Conservation (phyloP, 768 basidiomycete genomes). For the Floccularia luteovirens region DNA sequence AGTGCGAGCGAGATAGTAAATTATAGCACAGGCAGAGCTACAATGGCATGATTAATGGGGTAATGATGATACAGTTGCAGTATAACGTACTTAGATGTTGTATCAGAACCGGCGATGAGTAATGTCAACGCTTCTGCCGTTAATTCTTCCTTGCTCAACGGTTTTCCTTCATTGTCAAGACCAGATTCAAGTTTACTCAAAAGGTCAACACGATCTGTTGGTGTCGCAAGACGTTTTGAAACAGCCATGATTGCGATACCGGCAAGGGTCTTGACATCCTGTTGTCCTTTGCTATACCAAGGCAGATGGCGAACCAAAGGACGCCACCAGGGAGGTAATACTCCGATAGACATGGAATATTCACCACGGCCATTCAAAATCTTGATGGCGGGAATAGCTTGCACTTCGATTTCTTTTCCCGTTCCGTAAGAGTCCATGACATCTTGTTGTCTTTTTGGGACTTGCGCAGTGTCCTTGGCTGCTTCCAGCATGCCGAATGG, state of each 20-base stretch:
- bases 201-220: constrained; percentile 72
- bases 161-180: constrained; percentile 72
- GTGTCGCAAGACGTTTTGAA: constrained; percentile 60
- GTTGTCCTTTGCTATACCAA: constrained; percentile 66
- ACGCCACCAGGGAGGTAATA: constrained; percentile 64
- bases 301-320: constrained; percentile 59
- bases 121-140: constrained; percentile 86
- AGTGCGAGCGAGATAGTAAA: constrained; percentile 73
- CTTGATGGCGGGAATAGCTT: constrained; percentile 70
- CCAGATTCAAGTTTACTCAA: constrained; percentile 75
- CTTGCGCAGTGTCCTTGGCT: constrained; percentile 64
- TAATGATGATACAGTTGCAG: not conserved
- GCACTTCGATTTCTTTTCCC: constrained; percentile 33
- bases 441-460: constrained; percentile 47
- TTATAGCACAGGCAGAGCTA: constrained; percentile 86
- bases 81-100: constrained; percentile 76
- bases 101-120: constrained; percentile 86
- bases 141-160: constrained; percentile 74
- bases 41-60: constrained; percentile 4
- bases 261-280: constrained; percentile 65
- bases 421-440: constrained; percentile 50
- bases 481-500: constrained; percentile 86
- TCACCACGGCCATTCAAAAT: constrained; percentile 88
- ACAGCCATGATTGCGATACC: constrained; percentile 78
- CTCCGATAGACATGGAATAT: constrained; percentile 79